A percentile compares a stretch with the other conserved stretches of the same genome.
phyloP scores from a whole-genome alignment of 176 grass and related monocot genomes.

The Oryza meyeriana region DNA sequence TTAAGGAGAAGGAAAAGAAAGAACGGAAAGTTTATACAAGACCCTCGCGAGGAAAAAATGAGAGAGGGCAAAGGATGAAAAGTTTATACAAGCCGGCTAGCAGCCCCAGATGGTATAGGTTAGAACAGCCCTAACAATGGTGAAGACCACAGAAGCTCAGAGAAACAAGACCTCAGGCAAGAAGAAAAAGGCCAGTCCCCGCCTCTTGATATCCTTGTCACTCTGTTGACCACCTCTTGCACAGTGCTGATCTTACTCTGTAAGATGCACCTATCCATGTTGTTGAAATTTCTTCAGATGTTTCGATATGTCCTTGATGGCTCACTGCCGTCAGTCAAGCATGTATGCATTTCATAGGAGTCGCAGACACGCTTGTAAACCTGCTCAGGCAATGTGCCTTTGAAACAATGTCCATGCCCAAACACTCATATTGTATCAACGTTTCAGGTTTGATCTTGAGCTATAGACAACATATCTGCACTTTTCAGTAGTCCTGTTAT shows the following conservation, averaged over 20 bases:
- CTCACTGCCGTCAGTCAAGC: background rate
- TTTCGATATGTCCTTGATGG: background rate
- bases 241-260: background rate
- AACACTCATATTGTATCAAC: slow-evolving; percentile 5
- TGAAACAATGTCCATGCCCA: background rate
- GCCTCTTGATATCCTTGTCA: background rate
- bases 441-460: background rate
- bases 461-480: background rate
- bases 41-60: background rate
- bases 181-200: background rate
- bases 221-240: background rate
- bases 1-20: background rate
- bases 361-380: background rate
- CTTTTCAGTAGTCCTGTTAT: background rate
- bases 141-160: background rate
- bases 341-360: background rate
- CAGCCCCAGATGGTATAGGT: background rate
- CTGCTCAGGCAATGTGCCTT: background rate
- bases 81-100: background rate
- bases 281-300: background rate
- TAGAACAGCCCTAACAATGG: background rate
- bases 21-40: background rate
- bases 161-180: background rate
- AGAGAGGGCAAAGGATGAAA: background rate
- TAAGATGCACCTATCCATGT: background rate